A percentile compares a stretch with the other conserved stretches of the same genome.
These are phyloP conservation scores for Rusavskia elegans DNA, from an alignment of 495 filamentous ascomycete genomes.

Conservation along the genomic window DNA sequence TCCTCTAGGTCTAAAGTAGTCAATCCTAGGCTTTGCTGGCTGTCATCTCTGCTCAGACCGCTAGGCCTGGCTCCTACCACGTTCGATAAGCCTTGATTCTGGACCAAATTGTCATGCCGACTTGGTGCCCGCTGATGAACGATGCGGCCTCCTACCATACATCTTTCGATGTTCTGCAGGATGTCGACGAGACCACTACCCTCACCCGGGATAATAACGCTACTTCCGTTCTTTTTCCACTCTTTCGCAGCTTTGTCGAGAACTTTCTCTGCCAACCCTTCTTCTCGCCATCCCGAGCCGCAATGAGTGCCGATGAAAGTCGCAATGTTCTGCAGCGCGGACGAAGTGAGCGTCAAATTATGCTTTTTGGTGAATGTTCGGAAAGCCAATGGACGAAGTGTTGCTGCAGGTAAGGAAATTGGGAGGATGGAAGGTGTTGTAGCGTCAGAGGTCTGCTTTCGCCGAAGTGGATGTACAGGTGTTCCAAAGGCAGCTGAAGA, in stretches of 20 bases:
- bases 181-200: conserved; percentile 59
- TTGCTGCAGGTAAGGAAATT: conserved; percentile 73
- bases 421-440: conserved; percentile 66
- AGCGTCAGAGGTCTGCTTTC: conserved; percentile 26
- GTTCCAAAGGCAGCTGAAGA: conserved; percentile 74
- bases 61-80: conserved; percentile 25
- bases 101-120: conserved; percentile 42
- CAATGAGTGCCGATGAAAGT: conserved; percentile 84
- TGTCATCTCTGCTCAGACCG: conserved; percentile 34
- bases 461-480: conserved; percentile 52
- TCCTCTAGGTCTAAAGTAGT: conserved; percentile 44
- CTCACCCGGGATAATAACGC: conserved; percentile 74
- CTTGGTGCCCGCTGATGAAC: conserved; percentile 24
- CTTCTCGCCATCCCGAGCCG: conserved; percentile 90
- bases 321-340: conserved; percentile 69
- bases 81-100: conserved; percentile 6
- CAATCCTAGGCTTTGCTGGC: conserved; percentile 46
- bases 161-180: conserved; percentile 62
- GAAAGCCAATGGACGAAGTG: conserved; percentile 81
- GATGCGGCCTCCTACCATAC: conserved; percentile 69
- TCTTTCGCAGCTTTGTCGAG: conserved; percentile 77
- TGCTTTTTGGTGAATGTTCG: conserved; percentile 96
- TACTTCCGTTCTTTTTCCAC: conserved; percentile 73
- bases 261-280: conserved; percentile 80
- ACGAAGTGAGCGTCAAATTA: conserved; percentile 80